Percentiles rank a stretch among this genome's conserved stretches.
phyloP scores from a whole-genome alignment of 352 stramenopile genomes.

The Phytophthora hybrid region DNA sequence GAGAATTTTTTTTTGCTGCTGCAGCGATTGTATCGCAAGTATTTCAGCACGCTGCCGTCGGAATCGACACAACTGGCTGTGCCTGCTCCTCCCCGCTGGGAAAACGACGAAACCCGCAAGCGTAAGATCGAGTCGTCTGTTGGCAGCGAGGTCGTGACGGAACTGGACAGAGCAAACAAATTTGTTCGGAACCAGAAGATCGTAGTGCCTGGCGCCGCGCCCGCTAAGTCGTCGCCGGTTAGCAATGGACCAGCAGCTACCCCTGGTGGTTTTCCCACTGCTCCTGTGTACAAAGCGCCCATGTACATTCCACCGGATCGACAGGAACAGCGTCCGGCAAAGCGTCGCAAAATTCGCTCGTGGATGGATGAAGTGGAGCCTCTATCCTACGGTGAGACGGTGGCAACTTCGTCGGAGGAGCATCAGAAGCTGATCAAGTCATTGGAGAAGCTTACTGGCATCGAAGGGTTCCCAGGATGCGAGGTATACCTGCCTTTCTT shows the following conservation, averaged over 20 bases:
- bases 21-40: slow-evolving; percentile 81
- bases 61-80: slow-evolving; percentile 54
- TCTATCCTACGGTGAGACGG: slow-evolving; percentile 65
- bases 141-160: slow-evolving; percentile 71
- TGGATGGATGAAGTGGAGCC: slow-evolving; percentile 85
- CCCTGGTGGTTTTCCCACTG: slow-evolving; percentile 33
- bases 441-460: slow-evolving; percentile 73
- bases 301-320: slow-evolving; percentile 76
- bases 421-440: slow-evolving; percentile 60
- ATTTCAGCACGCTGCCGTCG: slow-evolving; percentile 74
- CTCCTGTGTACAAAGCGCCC: slow-evolving; percentile 75
- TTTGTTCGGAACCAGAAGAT: slow-evolving; percentile 65
- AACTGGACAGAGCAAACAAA: slow-evolving; percentile 64
- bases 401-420: slow-evolving; percentile 71
- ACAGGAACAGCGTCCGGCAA: slow-evolving; percentile 62
- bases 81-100: slow-evolving; percentile 72
- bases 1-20: slow-evolving; percentile 6
- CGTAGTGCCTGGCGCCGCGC: neutral
- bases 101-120: slow-evolving; percentile 52
- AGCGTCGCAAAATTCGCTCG: slow-evolving; percentile 88
- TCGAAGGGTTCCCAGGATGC: slow-evolving; percentile 84
- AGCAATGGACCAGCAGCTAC: slow-evolving; percentile 38
- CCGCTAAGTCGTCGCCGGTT: slow-evolving; percentile 32
- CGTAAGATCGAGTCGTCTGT: slow-evolving; percentile 48
- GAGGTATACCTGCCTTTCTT: slow-evolving; percentile 56